Evolutionary conservation across 352 stramenopile species (phyloP), one percentile per base, ranked within the genome.

Genomic region (Halophytophthora batemanensis): DNA sequence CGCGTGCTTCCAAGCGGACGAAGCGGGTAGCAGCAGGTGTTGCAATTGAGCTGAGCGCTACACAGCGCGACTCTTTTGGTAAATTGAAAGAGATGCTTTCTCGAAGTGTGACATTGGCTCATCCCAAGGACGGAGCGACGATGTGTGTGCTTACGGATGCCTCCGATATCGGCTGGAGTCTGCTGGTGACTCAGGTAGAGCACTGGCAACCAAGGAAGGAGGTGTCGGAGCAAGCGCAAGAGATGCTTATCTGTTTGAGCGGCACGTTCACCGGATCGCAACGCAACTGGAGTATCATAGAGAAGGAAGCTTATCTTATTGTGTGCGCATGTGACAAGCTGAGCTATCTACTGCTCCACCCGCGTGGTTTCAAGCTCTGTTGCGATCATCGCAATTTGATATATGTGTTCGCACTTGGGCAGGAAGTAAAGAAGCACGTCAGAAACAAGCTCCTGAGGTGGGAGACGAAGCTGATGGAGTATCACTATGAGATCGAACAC

Each of bases 301-400:
- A 60, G 19, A 66, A 64, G 12, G 52, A 64, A 18, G 47, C 43
- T 0, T 59, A 50, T 43, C 51, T 51, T 0, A 63, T 63, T n/a
- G 45, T 64, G 28, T 38, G 29, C 19, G 59, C 44, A 2, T 51
- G 39, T 6, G n/a, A 41, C 1, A 53, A 65, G 13, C 33, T 56
- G 3, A 7, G 61, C 13, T 45, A 56, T 13, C 10, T 67, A 11
- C 33, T 71, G 4, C 28, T 62, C 3, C 47, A 40, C 2, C 21
- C 37, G 3, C 37, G 59, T 2, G 49, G 38, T 22, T 38, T 38
- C 33, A 34, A 15, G 1, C 18, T 74, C 0, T 70, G 44, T 22
- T 69, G 53, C 7, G 61, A 71, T 17, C 61, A 65, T 22, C 42
- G 25, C 0, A 67, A 65, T 15, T 37, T 69, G 0, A 68, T 68